phyloP scores from a whole-genome alignment of 768 basidiomycete genomes.

The Pleurotus ostreatus region DNA sequence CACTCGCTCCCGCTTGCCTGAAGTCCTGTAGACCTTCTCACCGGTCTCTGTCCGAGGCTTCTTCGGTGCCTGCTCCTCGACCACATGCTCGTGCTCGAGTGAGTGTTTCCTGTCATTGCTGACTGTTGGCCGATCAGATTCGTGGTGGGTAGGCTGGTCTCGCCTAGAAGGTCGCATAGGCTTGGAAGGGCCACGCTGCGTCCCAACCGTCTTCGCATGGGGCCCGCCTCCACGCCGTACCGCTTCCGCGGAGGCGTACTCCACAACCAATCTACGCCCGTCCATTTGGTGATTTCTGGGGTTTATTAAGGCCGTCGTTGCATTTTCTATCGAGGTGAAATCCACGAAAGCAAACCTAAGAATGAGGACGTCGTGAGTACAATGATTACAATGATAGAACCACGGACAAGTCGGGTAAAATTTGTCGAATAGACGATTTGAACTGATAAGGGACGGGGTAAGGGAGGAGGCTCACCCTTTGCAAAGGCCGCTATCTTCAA shows the following conservation, averaged over 20 bases:
- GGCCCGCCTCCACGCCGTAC: slow-evolving; percentile 66
- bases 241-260: slow-evolving; percentile 87
- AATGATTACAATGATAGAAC: slow-evolving; percentile 6
- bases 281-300: slow-evolving; percentile 80
- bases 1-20: slow-evolving; percentile 32
- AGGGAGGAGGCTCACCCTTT: slow-evolving; percentile 68
- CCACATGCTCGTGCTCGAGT: background rate
- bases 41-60: background rate
- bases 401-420: background rate
- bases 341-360: slow-evolving; percentile 92
- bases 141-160: background rate
- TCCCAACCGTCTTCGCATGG: background rate
- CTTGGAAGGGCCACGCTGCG: background rate
- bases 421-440: background rate
- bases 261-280: slow-evolving; percentile 81
- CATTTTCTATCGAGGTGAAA: slow-evolving; percentile 73
- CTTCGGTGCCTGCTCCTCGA: background rate
- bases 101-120: slow-evolving; percentile 7
- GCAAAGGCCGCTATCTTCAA: slow-evolving; percentile 91
- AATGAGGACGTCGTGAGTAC: no score
- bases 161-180: background rate
- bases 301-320: slow-evolving; percentile 80
- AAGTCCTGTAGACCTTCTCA: slow-evolving; percentile 9
- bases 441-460: background rate
- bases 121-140: background rate